Conservation (phyloP, 2,329 filamentous ascomycete genomes). For the Phyllosticta citribraziliensis region DNA sequence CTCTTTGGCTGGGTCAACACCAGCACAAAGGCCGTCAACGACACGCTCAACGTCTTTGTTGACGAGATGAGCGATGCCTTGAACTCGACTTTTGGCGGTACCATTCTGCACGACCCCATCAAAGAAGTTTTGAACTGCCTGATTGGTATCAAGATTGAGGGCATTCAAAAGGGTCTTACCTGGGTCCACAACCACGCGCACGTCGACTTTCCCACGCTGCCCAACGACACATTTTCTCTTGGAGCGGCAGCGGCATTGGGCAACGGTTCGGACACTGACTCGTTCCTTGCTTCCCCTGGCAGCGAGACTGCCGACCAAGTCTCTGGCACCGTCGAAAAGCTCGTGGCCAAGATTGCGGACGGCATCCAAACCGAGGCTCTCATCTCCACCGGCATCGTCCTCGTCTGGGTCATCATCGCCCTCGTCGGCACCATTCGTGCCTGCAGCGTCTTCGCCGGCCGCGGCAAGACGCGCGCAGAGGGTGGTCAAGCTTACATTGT, state of each 20-base stretch:
- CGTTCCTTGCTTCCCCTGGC: constrained; percentile 69
- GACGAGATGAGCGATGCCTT: constrained; percentile 65
- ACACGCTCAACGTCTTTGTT: constrained; percentile 75
- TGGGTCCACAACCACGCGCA: constrained; percentile 87
- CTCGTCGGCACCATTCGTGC: constrained; percentile 64
- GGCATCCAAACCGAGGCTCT: constrained; percentile 68
- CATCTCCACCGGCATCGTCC: constrained; percentile 63
- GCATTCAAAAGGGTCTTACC: constrained; percentile 78
- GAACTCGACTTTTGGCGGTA: constrained; percentile 70
- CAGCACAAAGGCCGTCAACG: constrained; percentile 71
- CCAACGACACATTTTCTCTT: constrained; percentile 71
- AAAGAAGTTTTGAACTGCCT: constrained; percentile 74
- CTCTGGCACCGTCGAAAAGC: constrained; percentile 60
- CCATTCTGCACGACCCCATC: constrained; percentile 68
- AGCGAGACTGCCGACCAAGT: constrained; percentile 71
- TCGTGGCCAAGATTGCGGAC: constrained; percentile 57
- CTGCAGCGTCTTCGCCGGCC: constrained; percentile 48
- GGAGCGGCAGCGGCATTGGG: constrained; percentile 55
- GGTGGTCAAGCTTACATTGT: constrained; percentile 38
- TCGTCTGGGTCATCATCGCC: constrained; percentile 69
- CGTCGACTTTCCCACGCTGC: constrained; percentile 67
- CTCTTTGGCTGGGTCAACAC: constrained; percentile 81
- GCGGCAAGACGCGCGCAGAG: constrained; percentile 52
- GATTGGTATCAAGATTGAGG: constrained; percentile 76
- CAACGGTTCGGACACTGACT: constrained; percentile 45